Evolutionary conservation across 2,329 filamentous ascomycete species (phyloP), one percentile per base, ranked within the genome.

Genomic region (Claviceps paspali): DNA sequence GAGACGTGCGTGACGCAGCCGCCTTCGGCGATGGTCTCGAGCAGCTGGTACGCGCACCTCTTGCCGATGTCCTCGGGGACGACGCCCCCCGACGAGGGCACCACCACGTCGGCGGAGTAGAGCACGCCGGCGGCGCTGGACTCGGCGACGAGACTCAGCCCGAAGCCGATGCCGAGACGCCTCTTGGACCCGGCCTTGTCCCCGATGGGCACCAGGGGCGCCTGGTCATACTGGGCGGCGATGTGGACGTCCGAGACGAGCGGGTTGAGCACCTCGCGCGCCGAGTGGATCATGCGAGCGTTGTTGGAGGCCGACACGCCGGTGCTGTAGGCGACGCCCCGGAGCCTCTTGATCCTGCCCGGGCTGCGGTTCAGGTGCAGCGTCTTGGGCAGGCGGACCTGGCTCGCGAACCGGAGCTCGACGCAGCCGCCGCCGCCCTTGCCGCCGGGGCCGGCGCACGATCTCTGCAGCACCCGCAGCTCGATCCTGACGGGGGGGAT

Each of bases 231-330:
- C 44, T 80, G 76, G 5, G 78, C 77, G 3, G 84, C 93, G 45
- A 98, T 78, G 55, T 95, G 91, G 30, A 93, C 88, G 53, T 98
- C 91, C 6, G 80, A 75, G 3, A 83, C 79, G 39, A 98, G 70
- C 4, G 77, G 69, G 55, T 98, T 98, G 33, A 98, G 67, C 9
- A 98, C 70, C 33, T 85, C 85, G 48, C 88, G 71, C 9, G 87
- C 86, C 2, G 81, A 75, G 52, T 94, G 83, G 52, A 96, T 98
- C 82, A 95, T 92, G 45, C 91, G 73, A 43, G 81, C 83, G 55
- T 96, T 98, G 57, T 95, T 95, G 35, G 81, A 86, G 0, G 83
- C 88, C 9, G 83, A 82, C 1, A 96, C 87, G 33, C 92, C 91
- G 1, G 84, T 86, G 38, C 82, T 82, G 60, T 96, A 98, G 33